Base-by-base conservation (phyloP, 2,329 filamentous ascomycete genomes). In the Cytospora leucostoma region DNA sequence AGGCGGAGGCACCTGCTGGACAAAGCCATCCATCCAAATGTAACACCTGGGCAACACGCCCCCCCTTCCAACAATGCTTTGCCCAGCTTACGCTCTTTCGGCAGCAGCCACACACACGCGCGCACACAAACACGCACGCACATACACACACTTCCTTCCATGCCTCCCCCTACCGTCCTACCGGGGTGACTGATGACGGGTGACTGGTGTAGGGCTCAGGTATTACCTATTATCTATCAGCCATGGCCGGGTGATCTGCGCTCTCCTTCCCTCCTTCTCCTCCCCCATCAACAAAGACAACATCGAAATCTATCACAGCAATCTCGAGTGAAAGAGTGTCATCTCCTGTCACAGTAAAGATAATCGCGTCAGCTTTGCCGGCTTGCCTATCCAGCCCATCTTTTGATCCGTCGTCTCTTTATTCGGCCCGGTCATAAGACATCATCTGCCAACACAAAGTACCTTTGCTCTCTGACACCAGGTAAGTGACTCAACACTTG, bases 311-410 rank as follows among this genome's bases (percentile, higher is more conserved):
- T 71, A 74, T 71, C 67, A 72, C 72, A 74, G 74, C 73, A 74
- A 74, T 66, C 77, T 78, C 80, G 64, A 76, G 73, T 73, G 64
- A 79, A 76, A 75, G 77, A 83, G 82, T 83, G 79, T 83, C 74
- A 76, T 78, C 79, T 79, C 77, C 78, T 80, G 83, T 86, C 83
- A 83, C 84, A 83, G 84, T 82, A 79, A 27, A 77, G 82, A 82
- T 81, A 76, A 77, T 85, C 82, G 79, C 82, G 77, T 75, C 82
- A 84, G 82, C 80, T 74, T 72, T 77, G 78, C 78, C 77, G 75
- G 72, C 71, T 70, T 75, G 75, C 72, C 72, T 66, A 66, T n/a
- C 27, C 51, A 55, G 44, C 68, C 63, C 59, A 59, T 67, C 69
- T 72, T 74, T 75, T 76, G 72, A 66, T 61, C 68, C 68, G 68